Base-by-base conservation (phyloP, 139 green algal genomes). In the Micractinium conductrix region DNA sequence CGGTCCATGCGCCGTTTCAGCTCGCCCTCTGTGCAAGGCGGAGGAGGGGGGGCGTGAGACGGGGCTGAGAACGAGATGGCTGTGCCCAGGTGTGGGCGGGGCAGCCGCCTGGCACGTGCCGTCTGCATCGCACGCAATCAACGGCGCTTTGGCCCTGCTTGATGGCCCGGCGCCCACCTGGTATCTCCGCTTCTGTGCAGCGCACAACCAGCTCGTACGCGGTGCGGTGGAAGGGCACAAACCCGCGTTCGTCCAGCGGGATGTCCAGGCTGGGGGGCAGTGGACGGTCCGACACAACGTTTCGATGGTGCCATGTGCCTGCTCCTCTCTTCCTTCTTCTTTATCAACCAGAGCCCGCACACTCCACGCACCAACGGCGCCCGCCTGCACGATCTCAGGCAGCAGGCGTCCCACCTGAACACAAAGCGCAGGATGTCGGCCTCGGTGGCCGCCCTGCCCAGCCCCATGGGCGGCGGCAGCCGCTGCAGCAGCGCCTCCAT, bases 361-460 rank as follows among this genome's bases (percentile, higher is more conserved):
- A 4, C 60, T 2, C 16, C 60, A 68, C 60, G 5, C 22, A 38
- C 62, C 62, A 10, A 62, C 2, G 8, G 7, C 4, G n/a, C 22
- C 12, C 2, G n/a, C n/a, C n/a, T n/a, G n/a, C n/a, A n/a, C n/a
- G n/a, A n/a, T n/a, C n/a, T n/a, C n/a, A n/a, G n/a, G n/a, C n/a
- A n/a, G n/a, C n/a, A n/a, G n/a, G n/a, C n/a, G n/a, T n/a, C 68
- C 24, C 42, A 62, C 72, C 72, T 60, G 30, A 60, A 63, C 38
- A 96, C 93, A 85, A 95, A 96, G 45, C 88, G 85, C 67, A 96
- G 83, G 48, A 97, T 89, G 72, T 97, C 92, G 58, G 87, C 91
- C 74, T 85, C 88, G 45, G 89, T 89, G 2, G 94, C 92, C n/a
- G 85, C 78, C 0, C 87, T 63, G 4, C 91, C 91, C 43, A 97